Base-by-base conservation (phyloP, 2,329 filamentous ascomycete species). In the Talaromyces islandicus region DNA sequence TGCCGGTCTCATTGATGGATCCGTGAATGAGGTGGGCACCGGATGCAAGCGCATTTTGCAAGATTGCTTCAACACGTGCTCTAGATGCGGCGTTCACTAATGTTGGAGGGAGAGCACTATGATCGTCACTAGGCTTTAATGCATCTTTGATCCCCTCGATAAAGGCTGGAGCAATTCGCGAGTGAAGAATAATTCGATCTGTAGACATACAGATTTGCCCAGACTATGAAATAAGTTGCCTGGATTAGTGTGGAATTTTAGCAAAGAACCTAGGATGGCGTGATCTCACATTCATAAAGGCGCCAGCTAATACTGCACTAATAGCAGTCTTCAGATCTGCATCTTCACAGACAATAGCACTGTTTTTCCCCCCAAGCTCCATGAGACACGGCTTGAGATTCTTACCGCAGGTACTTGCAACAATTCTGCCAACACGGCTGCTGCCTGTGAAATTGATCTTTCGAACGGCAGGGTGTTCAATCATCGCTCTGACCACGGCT, bases 131-230 rank as follows among this genome's bases (percentile, higher is more conserved):
- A 77, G 77, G 1, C 60, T 69, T 60, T 80, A 27, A 27, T 27
- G 25, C 25, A 27, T 27, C 25, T 27, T 27, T 27, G 3, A 27
- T 27, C 25, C 25, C 25, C 25, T 27, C 25, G 25, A 27, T 27
- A 27, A 27, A 27, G 25, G 25, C 25, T 27, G 25, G 25, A 27
- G 25, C 25, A 27, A 27, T 27, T 27, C 25, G 25, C 25, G 48
- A 50, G 50, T 57, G 48, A 1, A 89, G 85, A 0, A 88, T 74
- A 14, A 89, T 80, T 12, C 86, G 80, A 14, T 85, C 86, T 0
- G 84, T 87, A 5, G 86, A 84, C 14, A 83, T 85, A 75, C 86
- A 89, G 24, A 87, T 80, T 69, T 89, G 86, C n/a, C 86, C 86
- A 67, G 81, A 79, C 69, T 88, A 86, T 5, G 48, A 75, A 77